A percentile compares a stretch with the other conserved stretches of the same genome.
These are phyloP conservation scores for Trichoderma sp. DNA, from an alignment of 2,329 filamentous ascomycete genomes.

Conservation along the genomic window DNA sequence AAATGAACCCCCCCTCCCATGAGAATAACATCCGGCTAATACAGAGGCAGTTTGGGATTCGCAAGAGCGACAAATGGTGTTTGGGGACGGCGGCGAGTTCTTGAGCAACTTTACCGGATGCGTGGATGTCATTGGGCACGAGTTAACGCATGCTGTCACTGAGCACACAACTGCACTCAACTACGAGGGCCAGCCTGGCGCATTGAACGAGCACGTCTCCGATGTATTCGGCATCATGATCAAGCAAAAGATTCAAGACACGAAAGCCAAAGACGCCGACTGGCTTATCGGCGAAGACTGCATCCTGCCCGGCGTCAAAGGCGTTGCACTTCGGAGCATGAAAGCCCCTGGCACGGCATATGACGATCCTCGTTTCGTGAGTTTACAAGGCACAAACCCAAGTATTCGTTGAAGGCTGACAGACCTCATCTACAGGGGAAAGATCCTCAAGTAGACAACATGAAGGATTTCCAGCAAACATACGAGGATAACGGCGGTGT, in stretches of 20 bases:
- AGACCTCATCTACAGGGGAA: constrained; percentile 45
- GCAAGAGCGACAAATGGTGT: constrained; percentile 56
- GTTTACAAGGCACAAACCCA: constrained; percentile 31
- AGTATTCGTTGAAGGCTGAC: neutral
- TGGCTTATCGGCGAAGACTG: constrained; percentile 61
- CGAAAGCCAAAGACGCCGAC: constrained; percentile 52
- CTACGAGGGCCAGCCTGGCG: constrained; percentile 57
- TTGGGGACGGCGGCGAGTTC: constrained; percentile 58
- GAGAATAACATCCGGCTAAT: constrained; percentile 8
- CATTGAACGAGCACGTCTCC: constrained; percentile 60
- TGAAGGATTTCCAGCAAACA: constrained; percentile 48
- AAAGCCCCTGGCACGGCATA: constrained; percentile 58
- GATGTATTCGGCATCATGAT: constrained; percentile 63
- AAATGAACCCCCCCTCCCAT: constrained; percentile 31
- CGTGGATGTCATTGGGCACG: constrained; percentile 61
- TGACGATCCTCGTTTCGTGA: constrained; percentile 54
- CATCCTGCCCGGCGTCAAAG: constrained; percentile 55
- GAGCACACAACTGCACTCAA: constrained; percentile 54
- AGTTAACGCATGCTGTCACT: constrained; percentile 60
- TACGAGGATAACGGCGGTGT: constrained; percentile 57
- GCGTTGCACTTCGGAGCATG: constrained; percentile 57
- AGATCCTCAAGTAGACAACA: constrained; percentile 56
- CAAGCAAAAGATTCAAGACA: constrained; percentile 55
- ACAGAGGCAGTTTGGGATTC: constrained; percentile 52
- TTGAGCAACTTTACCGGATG: constrained; percentile 56